A percentile compares a stretch with the other conserved stretches of the same genome.
Evolutionary conservation across 2,329 filamentous ascomycete species (phyloP).

Genomic region (Phialophora macrospora): DNA sequence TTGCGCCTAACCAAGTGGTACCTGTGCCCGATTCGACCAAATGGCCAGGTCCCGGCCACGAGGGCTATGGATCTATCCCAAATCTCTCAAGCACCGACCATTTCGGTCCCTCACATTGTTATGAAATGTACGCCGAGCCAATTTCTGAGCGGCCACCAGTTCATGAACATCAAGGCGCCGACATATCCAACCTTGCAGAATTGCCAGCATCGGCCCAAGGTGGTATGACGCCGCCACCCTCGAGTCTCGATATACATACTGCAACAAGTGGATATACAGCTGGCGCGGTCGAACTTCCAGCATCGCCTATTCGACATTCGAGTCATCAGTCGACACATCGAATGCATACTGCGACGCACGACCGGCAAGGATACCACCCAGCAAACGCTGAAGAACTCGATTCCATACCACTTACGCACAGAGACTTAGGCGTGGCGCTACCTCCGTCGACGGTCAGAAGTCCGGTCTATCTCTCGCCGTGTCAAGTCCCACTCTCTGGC

Average conservation of each 20-base stretch:
- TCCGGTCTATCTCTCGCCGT: neutral
- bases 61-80: neutral
- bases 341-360: neutral
- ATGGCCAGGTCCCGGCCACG: constrained; percentile 2
- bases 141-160: neutral
- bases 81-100: neutral
- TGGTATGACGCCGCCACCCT: neutral
- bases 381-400: neutral
- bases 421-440: neutral
- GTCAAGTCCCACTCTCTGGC: neutral
- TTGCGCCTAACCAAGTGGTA: neutral
- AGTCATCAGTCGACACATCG: neutral
- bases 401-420: neutral
- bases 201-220: neutral
- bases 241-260: neutral
- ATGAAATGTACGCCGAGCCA: constrained; percentile 24
- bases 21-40: neutral
- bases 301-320: constrained; percentile 1
- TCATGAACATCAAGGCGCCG: neutral
- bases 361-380: neutral
- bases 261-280: neutral
- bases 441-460: neutral
- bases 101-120: neutral
- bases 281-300: constrained; percentile 11
- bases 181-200: neutral